Percentiles rank a stretch among this genome's conserved stretches.
phyloP scores from a whole-genome alignment of 2,329 filamentous ascomycete genomes.

The Uncinocarpus reesii region DNA sequence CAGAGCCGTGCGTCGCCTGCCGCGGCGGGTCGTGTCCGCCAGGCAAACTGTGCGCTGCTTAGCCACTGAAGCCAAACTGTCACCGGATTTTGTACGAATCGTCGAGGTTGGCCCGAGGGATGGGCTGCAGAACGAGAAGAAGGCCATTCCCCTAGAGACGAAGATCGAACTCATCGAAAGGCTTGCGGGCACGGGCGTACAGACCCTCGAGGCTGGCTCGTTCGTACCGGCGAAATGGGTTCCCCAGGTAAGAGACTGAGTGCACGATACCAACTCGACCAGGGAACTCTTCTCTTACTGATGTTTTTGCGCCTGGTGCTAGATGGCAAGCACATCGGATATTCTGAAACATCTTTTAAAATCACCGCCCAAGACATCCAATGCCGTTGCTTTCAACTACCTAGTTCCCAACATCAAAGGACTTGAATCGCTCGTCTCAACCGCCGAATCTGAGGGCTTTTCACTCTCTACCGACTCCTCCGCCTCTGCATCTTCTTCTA shows the following conservation, averaged over 20 bases:
- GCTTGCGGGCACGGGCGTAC: constrained; percentile 40
- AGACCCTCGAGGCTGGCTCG: constrained; percentile 44
- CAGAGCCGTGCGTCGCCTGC: constrained; percentile 23
- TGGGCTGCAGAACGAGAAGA: constrained; percentile 46
- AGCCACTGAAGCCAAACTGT: constrained; percentile 34
- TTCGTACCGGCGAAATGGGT: constrained; percentile 47
- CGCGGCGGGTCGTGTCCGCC: constrained; percentile 23
- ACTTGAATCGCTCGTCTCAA: constrained; percentile 48
- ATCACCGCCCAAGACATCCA: constrained; percentile 40
- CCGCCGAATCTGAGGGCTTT: constrained; percentile 38
- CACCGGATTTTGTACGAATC: constrained; percentile 42
- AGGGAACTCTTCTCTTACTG: neutral
- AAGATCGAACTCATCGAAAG: constrained; percentile 42
- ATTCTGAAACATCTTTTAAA: constrained; percentile 48
- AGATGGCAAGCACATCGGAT: constrained; percentile 57
- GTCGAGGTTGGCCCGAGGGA: constrained; percentile 46
- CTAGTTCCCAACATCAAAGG: constrained; percentile 55
- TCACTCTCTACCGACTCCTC: constrained; percentile 22
- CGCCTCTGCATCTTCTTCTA: constrained; percentile 16
- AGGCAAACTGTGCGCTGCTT: constrained; percentile 22
- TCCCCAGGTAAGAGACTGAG: constrained; percentile 36
- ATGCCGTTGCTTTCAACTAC: constrained; percentile 54
- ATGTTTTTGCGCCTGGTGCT: neutral
- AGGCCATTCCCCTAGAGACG: constrained; percentile 38
- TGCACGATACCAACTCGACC: neutral